Conservation (phyloP, 2,329 filamentous ascomycete genomes). For the Mariannaea sp. region DNA sequence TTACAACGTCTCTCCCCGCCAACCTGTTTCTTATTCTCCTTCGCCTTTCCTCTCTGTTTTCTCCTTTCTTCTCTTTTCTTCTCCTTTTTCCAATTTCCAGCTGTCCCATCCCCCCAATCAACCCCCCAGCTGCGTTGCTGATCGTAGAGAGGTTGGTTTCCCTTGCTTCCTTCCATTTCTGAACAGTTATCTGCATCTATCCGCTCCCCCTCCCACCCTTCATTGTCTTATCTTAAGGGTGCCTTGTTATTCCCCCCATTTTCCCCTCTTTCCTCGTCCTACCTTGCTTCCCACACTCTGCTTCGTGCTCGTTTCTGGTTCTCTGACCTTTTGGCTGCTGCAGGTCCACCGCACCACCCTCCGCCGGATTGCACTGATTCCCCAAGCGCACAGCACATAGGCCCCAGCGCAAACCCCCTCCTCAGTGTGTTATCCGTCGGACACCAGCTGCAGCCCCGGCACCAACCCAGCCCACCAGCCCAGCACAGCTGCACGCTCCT, state of each 20-base stretch:
- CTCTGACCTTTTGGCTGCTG: slow-evolving; percentile 11
- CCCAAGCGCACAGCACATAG: no score
- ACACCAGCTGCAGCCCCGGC: no score
- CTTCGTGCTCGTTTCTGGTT: slow-evolving; percentile 6
- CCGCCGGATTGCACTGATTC: slow-evolving; percentile 11
- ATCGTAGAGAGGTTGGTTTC: neutral
- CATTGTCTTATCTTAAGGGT: neutral
- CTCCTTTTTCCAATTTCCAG: neutral
- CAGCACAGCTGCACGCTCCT: slow-evolving; percentile 2
- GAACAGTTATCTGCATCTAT: neutral
- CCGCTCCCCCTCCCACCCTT: neutral
- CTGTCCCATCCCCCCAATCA: no score
- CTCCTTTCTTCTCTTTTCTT: neutral
- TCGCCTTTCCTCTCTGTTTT: slow-evolving; percentile 7
- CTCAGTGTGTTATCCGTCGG: no score
- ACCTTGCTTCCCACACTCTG: neutral
- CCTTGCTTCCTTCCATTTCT: neutral
- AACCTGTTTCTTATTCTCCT: neutral
- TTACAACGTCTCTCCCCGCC: slow-evolving; percentile 10
- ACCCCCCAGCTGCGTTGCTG: neutral
- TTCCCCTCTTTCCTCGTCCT: neutral
- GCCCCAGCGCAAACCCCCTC: no score
- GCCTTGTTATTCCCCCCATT: neutral
- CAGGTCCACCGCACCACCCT: slow-evolving; percentile 11
- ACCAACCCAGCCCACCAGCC: neutral